phyloP scores from a whole-genome alignment of 257 asterid genomes.

The Nicotiana attenuata region DNA sequence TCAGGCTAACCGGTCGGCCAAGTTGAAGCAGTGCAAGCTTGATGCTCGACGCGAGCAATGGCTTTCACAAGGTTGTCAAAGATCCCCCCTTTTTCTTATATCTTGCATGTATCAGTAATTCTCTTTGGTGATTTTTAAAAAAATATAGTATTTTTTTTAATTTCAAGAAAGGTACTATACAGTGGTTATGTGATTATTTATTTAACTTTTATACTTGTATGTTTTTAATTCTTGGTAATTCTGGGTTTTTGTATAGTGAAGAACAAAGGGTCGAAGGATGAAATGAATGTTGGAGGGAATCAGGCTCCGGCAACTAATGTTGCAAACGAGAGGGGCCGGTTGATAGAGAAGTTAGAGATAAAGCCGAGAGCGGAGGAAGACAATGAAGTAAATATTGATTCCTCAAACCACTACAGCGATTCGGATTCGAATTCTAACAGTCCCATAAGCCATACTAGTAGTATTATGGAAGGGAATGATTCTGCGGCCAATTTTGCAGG shows the following conservation, averaged over 20 bases:
- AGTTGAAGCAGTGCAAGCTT: conserved; percentile 90
- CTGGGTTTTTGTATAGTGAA: conserved; percentile 41
- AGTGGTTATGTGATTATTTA: background rate
- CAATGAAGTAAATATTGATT: conserved; percentile 33
- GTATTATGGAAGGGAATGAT: conserved; percentile 49
- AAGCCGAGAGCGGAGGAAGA: conserved; percentile 40
- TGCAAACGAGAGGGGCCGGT: conserved; percentile 25
- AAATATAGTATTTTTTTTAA: background rate
- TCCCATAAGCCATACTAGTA: conserved; percentile 63
- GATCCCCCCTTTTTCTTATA: background rate
- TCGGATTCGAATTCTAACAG: conserved; percentile 52
- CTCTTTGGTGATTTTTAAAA: background rate
- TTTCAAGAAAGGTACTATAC: background rate
- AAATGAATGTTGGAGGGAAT: conserved; percentile 27
- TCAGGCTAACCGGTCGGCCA: conserved; percentile 78
- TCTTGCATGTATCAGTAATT: background rate
- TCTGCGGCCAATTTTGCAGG: conserved; percentile 54
- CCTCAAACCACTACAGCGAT: conserved; percentile 48
- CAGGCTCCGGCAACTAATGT: conserved; percentile 17
- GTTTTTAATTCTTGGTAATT: conserved; percentile 5
- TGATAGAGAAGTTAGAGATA: conserved; percentile 49
- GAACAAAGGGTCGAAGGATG: conserved; percentile 57
- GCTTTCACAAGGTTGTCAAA: conserved; percentile 81
- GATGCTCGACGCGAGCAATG: conserved; percentile 97
- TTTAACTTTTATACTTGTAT: background rate